Base-by-base conservation (phyloP, 176 grass and related monocot species). In the Saccharum spontaneum region DNA sequence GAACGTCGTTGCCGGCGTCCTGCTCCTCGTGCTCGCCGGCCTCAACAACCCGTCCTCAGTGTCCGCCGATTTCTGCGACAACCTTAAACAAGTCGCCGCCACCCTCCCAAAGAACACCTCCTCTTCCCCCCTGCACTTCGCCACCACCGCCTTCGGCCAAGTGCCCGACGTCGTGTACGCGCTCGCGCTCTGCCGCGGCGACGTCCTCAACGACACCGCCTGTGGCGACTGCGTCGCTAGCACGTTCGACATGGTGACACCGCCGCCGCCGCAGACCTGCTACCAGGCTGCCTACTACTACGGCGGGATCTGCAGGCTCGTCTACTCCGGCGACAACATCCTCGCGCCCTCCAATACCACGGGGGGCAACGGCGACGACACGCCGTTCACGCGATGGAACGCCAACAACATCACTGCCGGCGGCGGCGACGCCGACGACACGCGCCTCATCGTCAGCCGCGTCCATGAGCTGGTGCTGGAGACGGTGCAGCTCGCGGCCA, bases 161-260 rank as follows among this genome's bases (percentile, higher is more conserved):
- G 54, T 64, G 0, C 76, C 72, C 7, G 76, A 87, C 66, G 45
- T 16, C 24, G 67, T 82, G 6, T 54, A 73, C 14, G 84, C 67
- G 9, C 82, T 92, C 36, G 80, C 80, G 34, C 87, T 89, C 59
- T 89, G 87, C 84, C 80, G 87, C 63, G 80, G 81, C 40, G 83
- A 85, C 60, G 23, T 71, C 69, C 3, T n/a, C 69, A 5, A 65
- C 76, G 17, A 60, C 36, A 12, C 60, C 28, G 18, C 22, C 15
- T 8, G 37, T 26, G 28, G 64, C 38, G 17, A 69, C 0, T 80
- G 78, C 44, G 65, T 75, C 26, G 39, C 37, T 11, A 8, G 0
- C 30, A 67, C 46, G 48, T 80, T 81, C 45, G 4, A 0, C 45
- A 52, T 0, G 8, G 9, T 38, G 39, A 17, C 1, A 11, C 43